A percentile compares a stretch with the other conserved stretches of the same genome.
Conservation (phyloP, 1,284 basidiomycete genomes). For the Quambalaria eucalypti region DNA sequence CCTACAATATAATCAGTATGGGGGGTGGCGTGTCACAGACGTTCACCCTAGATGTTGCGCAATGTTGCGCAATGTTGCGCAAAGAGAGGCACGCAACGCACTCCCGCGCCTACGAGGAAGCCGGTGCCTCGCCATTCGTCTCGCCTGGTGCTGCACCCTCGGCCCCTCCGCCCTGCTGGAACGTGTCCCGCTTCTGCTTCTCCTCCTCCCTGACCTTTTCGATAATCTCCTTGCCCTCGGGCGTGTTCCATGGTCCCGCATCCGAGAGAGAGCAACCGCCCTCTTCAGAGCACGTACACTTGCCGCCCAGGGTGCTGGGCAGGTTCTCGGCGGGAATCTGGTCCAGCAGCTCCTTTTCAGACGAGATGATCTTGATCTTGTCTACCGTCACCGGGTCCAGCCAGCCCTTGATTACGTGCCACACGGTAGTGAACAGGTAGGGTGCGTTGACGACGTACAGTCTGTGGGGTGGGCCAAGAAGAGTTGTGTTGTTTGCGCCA, state of each 20-base stretch:
- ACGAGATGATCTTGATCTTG: constrained; percentile 53
- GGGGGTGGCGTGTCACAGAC: too few species aligned
- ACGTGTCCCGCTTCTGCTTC: constrained; percentile 2
- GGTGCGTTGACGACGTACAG: constrained; percentile 64
- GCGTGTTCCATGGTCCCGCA: constrained; percentile 79
- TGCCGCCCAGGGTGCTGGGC: constrained; percentile 75
- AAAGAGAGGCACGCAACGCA: too few species aligned
- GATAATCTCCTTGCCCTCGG: constrained; percentile 41
- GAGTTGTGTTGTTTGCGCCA: background rate
- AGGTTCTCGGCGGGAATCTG: constrained; percentile 69
- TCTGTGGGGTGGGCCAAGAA: background rate
- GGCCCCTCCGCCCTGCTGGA: too few species aligned
- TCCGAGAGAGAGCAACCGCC: constrained; percentile 82
- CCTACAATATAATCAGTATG: too few species aligned
- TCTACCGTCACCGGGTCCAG: constrained; percentile 86
- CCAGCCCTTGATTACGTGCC: constrained; percentile 85
- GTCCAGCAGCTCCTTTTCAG: constrained; percentile 28
- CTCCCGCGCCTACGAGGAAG: too few species aligned
- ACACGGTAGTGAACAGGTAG: constrained; percentile 81
- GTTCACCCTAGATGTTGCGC: too few species aligned
- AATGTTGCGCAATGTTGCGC: too few species aligned
- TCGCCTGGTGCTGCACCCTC: too few species aligned
- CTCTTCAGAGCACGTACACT: constrained; percentile 58
- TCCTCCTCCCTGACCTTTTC: constrained; percentile 27
- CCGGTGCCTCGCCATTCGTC: too few species aligned